A percentile compares a stretch with the other conserved stretches of the same genome.
These are phyloP conservation scores for Ophiostoma piceae DNA, from an alignment of 2,329 filamentous ascomycete species.

Conservation along the genomic window DNA sequence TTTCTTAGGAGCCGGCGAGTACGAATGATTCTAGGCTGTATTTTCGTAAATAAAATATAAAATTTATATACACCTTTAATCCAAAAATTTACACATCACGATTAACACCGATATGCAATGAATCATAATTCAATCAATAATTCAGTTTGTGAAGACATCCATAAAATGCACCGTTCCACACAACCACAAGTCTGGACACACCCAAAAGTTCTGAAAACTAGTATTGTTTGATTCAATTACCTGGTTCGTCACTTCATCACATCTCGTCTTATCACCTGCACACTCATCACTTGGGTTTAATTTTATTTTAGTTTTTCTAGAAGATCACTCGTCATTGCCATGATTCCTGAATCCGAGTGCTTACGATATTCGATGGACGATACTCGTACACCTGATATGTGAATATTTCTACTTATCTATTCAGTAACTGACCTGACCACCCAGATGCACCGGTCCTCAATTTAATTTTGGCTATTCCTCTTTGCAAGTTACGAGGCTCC, in stretches of 20 bases:
- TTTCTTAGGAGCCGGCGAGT: no score
- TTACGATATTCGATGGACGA: neutral
- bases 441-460: neutral
- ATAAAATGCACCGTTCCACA: neutral
- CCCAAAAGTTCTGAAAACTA: neutral
- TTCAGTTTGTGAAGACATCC: neutral
- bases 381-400: neutral
- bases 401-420: neutral
- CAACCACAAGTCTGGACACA: neutral
- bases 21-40: no score
- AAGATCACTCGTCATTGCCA: neutral
- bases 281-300: neutral
- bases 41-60: no score
- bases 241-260: slow-evolving; percentile 10
- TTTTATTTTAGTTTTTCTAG: neutral
- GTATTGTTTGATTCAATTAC: neutral
- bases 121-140: neutral
- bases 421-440: slow-evolving; percentile 1
- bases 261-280: slow-evolving; percentile 1
- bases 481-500: slow-evolving; percentile 10
- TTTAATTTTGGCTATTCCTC: neutral
- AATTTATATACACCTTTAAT: no score
- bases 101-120: neutral
- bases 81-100: no score
- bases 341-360: neutral